Conservation (phyloP, 208 protist genomes). For the Angomonas ambiguus region DNA sequence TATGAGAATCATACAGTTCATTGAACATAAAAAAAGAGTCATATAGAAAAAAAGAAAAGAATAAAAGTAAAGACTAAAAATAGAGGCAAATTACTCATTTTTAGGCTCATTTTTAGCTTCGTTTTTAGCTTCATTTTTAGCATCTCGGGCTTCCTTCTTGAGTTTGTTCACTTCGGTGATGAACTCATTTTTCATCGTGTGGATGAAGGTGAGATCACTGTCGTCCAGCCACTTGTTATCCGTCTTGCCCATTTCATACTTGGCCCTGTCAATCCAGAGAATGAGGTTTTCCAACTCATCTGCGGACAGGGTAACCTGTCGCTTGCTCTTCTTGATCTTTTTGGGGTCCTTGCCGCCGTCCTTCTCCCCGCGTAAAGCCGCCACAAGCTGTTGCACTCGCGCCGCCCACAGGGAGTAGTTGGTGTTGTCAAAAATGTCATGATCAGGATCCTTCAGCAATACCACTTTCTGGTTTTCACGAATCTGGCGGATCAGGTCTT, state of each 20-base stretch:
- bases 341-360: no score
- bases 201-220: slow-evolving; percentile 8
- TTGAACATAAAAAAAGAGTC: background rate
- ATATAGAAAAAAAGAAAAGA: slow-evolving; percentile 14
- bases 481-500: background rate
- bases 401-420: background rate
- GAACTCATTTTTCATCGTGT: background rate
- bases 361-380: background rate
- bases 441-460: background rate
- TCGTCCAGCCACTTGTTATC: slow-evolving; percentile 11
- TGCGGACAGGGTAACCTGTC: background rate
- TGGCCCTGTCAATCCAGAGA: background rate
- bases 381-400: background rate
- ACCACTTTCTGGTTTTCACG: background rate
- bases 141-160: background rate
- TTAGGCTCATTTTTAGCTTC: background rate
- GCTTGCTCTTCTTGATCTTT: slow-evolving; percentile 3
- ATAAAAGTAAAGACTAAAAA: background rate
- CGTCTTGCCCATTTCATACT: slow-evolving; percentile 13
- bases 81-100: background rate
- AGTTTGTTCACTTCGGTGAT: background rate
- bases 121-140: background rate
- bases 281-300: background rate
- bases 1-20: background rate
- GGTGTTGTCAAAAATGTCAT: background rate